Conservation (phyloP, 176 grass and related monocot genomes). For the Avena insularis region DNA sequence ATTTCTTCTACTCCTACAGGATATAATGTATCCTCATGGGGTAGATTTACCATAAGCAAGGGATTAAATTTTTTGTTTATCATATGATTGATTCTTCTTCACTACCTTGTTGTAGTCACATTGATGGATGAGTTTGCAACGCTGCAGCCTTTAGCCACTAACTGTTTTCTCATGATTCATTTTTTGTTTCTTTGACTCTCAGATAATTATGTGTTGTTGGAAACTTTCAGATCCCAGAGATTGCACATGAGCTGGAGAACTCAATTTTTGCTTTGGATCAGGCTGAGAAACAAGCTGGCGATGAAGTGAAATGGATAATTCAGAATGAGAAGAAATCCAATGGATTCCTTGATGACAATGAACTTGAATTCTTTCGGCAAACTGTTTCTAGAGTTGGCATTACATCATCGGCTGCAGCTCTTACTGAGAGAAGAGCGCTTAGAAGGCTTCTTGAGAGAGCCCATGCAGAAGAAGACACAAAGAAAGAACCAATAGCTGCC, state of each 20-base stretch:
- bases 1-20: slow-evolving; percentile 18
- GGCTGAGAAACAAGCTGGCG: slow-evolving; percentile 65
- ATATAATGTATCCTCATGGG: neutral
- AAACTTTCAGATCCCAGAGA: slow-evolving; percentile 63
- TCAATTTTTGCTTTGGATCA: slow-evolving; percentile 62
- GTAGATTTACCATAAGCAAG: neutral
- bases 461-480: slow-evolving; percentile 61
- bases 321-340: slow-evolving; percentile 57
- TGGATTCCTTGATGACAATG: slow-evolving; percentile 48
- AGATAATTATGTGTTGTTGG: slow-evolving; percentile 1
- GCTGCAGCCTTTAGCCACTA: neutral
- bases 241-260: slow-evolving; percentile 59
- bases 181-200: slow-evolving; percentile 18
- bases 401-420: slow-evolving; percentile 58
- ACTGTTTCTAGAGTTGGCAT: slow-evolving; percentile 58
- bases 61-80: slow-evolving; percentile 24
- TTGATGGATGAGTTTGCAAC: neutral
- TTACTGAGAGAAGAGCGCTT: slow-evolving; percentile 78
- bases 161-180: slow-evolving; percentile 27
- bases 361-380: slow-evolving; percentile 74
- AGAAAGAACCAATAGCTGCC: slow-evolving; percentile 59
- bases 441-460: slow-evolving; percentile 72
- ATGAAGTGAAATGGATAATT: slow-evolving; percentile 62
- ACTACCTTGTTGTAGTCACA: neutral
- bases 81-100: slow-evolving; percentile 15